Conservation (phyloP, 1,284 basidiomycete genomes). For the Heliocybe sulcata region DNA sequence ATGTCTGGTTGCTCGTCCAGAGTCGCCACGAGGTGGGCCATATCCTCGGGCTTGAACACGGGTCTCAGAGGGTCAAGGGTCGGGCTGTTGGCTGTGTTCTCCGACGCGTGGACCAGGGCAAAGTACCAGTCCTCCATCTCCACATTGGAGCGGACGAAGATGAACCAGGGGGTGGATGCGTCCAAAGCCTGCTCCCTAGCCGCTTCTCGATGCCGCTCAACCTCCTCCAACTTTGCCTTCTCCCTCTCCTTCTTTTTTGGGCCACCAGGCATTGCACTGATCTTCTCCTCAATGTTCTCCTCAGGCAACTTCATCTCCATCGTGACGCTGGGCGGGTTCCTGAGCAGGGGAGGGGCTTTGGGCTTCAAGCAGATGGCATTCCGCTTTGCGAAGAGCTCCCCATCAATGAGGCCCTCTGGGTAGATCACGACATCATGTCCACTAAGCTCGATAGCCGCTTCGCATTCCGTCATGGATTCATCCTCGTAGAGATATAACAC, state of each 20-base stretch:
- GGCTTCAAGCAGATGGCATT: conserved; percentile 79
- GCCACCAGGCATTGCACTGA: conserved; percentile 25
- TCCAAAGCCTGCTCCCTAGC: conserved; percentile 44
- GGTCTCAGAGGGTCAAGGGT: conserved; percentile 47
- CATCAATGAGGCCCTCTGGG: conserved; percentile 69
- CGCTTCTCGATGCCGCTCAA: conserved; percentile 36
- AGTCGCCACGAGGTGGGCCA: conserved; percentile 77
- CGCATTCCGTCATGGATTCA: conserved; percentile 81
- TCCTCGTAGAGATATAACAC: conserved; percentile 90
- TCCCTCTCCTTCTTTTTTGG: conserved; percentile 36
- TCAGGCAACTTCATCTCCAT: conserved; percentile 43
- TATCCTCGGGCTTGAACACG: conserved; percentile 75
- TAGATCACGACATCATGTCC: conserved; percentile 70
- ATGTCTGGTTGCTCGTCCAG: conserved; percentile 92
- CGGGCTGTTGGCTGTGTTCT: conserved; percentile 48
- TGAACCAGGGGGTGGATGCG: conserved; percentile 71
- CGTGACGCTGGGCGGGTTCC: conserved; percentile 41
- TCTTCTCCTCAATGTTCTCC: conserved; percentile 28
- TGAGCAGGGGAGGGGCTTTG: conserved; percentile 25
- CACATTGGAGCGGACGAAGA: conserved; percentile 78
- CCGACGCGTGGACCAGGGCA: conserved; percentile 71
- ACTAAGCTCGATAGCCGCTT: conserved; percentile 76
- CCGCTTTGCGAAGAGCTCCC: conserved; percentile 83
- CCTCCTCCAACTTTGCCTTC: conserved; percentile 34
- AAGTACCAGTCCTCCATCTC: conserved; percentile 98